Conservation (phyloP, 257 asterid genomes). For the Dorcoceras hygrometricum region DNA sequence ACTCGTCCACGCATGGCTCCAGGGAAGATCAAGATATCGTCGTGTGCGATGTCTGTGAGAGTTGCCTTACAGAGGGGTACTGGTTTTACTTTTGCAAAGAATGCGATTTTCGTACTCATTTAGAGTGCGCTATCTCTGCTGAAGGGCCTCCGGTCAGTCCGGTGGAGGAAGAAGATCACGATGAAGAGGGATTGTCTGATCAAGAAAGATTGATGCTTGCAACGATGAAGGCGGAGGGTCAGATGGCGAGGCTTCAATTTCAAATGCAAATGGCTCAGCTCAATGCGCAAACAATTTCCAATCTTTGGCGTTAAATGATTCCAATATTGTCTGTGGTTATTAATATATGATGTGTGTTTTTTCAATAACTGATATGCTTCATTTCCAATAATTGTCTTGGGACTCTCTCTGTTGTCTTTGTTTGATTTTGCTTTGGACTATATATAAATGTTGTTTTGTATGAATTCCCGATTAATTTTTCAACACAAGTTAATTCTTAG, state of each 20-base stretch:
- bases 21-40: too few species aligned
- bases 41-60: conserved; percentile 33
- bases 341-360: too few species aligned
- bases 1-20: conserved; percentile 1
- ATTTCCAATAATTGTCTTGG: too few species aligned
- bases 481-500: too few species aligned
- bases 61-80: conserved; percentile 22
- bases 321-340: too few species aligned
- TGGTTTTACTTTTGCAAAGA: conserved; percentile 42
- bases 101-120: conserved; percentile 34
- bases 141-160: conserved; percentile 4
- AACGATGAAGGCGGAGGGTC: conserved; percentile 6
- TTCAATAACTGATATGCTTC: too few species aligned
- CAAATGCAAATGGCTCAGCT: conserved; percentile 19
- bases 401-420: too few species aligned
- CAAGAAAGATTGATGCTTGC: not conserved
- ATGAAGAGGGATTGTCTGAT: conserved; percentile 11
- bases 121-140: conserved; percentile 32
- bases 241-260: conserved; percentile 13
- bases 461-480: too few species aligned
- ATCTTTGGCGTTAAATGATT: too few species aligned
- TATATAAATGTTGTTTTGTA: too few species aligned
- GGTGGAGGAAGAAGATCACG: not conserved
- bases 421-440: too few species aligned
- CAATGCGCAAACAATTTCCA: conserved; percentile 1